Conservation (phyloP, 352 stramenopile genomes). For the Phytophthora lateralis region DNA sequence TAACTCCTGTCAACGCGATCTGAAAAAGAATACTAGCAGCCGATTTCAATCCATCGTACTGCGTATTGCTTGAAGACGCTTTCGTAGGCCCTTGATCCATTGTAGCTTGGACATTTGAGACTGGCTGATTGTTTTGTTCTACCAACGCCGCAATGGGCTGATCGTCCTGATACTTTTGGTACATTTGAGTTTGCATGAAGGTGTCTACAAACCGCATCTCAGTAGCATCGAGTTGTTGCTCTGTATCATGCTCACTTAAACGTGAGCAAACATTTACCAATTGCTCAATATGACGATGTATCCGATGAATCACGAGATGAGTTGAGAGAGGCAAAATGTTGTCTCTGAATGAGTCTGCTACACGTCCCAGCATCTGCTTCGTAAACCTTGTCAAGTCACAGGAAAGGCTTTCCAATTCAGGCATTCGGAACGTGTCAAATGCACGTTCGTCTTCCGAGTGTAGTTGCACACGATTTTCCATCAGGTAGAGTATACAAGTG, state of each 20-base stretch:
- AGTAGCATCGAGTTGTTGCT: constrained; percentile 9
- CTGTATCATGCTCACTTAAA: not conserved
- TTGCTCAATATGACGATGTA: constrained; percentile 50
- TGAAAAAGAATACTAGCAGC: constrained; percentile 41
- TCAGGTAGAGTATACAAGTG: constrained; percentile 42
- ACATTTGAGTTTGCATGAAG: constrained; percentile 57
- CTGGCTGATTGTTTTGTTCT: constrained; percentile 16
- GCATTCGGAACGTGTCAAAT: constrained; percentile 28
- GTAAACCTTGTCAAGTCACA: constrained; percentile 45
- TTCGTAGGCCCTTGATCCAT: not conserved
- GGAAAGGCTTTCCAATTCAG: constrained; percentile 34
- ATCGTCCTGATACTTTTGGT: constrained; percentile 60
- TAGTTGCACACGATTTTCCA: constrained; percentile 35
- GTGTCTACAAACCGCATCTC: constrained; percentile 33
- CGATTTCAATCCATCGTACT: constrained; percentile 32
- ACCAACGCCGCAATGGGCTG: constrained; percentile 7
- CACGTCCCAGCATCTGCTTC: constrained; percentile 37
- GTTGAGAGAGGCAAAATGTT: constrained; percentile 41
- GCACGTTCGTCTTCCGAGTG: constrained; percentile 40
- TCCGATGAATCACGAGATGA: constrained; percentile 50
- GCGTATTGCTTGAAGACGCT: constrained; percentile 4
- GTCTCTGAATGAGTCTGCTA: constrained; percentile 25
- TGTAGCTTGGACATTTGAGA: not conserved
- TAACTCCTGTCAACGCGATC: constrained; percentile 46
- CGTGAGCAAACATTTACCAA: constrained; percentile 30